Evolutionary conservation across 495 filamentous ascomycete genomes (phyloP).

Genomic region (Tuber magnatum): DNA sequence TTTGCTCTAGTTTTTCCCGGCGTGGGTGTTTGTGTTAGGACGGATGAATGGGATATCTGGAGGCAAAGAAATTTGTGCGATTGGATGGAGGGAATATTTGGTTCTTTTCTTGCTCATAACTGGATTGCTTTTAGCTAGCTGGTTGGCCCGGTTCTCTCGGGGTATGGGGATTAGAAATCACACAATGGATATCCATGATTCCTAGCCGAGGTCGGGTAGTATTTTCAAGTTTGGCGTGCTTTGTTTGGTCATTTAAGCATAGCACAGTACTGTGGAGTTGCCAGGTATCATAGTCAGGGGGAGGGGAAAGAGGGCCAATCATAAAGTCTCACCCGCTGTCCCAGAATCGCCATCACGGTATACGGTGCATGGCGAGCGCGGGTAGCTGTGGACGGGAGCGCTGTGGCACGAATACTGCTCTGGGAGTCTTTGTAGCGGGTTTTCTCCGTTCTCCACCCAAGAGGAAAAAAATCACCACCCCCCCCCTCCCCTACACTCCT

Average conservation of each 20-base stretch:
- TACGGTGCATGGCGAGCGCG: too few relatives aligned
- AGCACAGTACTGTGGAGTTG: too few relatives aligned
- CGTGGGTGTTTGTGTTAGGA: neutral
- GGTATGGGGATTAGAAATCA: neutral
- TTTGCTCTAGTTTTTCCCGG: neutral
- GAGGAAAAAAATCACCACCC: neutral
- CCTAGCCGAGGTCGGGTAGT: neutral
- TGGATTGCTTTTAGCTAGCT: neutral
- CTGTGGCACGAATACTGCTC: too few relatives aligned
- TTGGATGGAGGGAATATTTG: too few relatives aligned
- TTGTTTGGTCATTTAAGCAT: too few relatives aligned
- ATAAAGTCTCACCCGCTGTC: too few relatives aligned
- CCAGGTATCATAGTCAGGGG: too few relatives aligned
- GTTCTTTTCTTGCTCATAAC: neutral
- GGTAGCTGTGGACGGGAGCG: too few relatives aligned
- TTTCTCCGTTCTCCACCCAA: slow-evolving; percentile 11
- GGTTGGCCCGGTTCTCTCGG: neutral
- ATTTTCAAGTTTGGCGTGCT: neutral
- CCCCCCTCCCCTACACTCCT: slow-evolving; percentile 16
- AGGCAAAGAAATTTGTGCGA: too few relatives aligned
- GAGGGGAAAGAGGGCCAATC: too few relatives aligned
- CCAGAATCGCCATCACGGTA: too few relatives aligned
- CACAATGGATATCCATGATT: neutral
- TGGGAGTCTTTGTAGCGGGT: slow-evolving; percentile 32
- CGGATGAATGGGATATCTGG: neutral